Percentiles rank a stretch among this genome's conserved stretches.
These are phyloP conservation scores for Metschnikowia kunwiensis DNA, from an alignment of 805 yeast species.

Conservation along the genomic window DNA sequence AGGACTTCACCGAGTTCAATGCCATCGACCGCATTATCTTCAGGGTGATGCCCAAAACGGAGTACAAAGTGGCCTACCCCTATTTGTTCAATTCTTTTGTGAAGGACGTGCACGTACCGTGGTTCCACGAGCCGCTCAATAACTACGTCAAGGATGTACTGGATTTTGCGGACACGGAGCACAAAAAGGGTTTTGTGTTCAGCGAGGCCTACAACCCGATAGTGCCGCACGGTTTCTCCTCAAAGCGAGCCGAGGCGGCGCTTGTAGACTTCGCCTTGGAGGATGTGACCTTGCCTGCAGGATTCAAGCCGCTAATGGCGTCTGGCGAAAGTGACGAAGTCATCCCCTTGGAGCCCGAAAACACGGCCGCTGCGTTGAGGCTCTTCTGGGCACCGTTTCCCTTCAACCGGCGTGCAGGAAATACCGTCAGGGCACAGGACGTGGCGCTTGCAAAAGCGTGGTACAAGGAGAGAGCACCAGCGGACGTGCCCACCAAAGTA, in stretches of 20 bases:
- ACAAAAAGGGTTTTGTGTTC: constrained; percentile 51
- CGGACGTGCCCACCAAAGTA: constrained; percentile 67
- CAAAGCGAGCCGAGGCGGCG: constrained; percentile 26
- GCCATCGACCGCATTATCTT: constrained; percentile 83
- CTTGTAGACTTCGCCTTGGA: constrained; percentile 14
- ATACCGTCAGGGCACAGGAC: constrained; percentile 80
- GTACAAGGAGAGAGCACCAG: constrained; percentile 69
- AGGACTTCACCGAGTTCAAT: constrained; percentile 87
- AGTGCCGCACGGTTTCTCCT: constrained; percentile 18
- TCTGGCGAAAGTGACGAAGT: constrained; percentile 4
- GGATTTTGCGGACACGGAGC: constrained; percentile 10
- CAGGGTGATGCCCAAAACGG: constrained; percentile 73
- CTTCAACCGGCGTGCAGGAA: constrained; percentile 71
- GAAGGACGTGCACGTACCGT: constrained; percentile 54
- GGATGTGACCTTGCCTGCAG: constrained; percentile 34
- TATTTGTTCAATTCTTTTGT: constrained; percentile 77
- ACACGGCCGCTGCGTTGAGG: constrained; percentile 51
- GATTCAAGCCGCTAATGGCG: constrained; percentile 51
- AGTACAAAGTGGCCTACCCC: constrained; percentile 84
- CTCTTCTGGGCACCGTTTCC: constrained; percentile 86
- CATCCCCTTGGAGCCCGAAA: constrained; percentile 36
- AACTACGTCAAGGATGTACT: constrained; percentile 47
- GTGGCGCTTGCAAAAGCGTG: constrained; percentile 79
- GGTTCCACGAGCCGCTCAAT: constrained; percentile 64
- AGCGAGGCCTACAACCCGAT: constrained; percentile 58